Conservation (phyloP, 2,329 filamentous ascomycete species). For the Neopestalotiopsis clavispora region DNA sequence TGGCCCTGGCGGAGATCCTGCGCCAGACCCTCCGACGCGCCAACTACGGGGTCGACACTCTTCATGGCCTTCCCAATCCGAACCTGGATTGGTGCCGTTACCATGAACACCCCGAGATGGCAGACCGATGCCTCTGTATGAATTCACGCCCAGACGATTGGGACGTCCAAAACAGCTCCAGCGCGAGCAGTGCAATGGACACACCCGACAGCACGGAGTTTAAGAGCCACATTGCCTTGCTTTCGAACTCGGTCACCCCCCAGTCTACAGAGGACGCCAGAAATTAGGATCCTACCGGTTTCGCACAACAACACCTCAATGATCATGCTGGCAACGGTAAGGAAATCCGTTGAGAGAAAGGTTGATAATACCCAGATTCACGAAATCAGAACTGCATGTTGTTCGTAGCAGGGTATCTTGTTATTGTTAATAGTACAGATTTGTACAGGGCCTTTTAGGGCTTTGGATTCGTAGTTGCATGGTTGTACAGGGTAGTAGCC, state of each 20-base stretch:
- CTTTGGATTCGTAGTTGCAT: background rate
- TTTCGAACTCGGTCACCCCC: too few species aligned
- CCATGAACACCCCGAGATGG: background rate
- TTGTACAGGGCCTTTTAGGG: background rate
- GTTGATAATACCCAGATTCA: background rate
- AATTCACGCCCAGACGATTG: background rate
- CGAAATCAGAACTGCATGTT: background rate
- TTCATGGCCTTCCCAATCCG: background rate
- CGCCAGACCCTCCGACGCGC: background rate
- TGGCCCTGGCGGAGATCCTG: background rate
- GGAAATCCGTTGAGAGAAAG: background rate
- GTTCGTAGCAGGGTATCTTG: background rate
- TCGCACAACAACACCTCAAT: too few species aligned
- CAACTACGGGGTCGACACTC: background rate
- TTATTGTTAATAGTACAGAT: background rate
- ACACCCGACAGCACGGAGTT: background rate
- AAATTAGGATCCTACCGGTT: too few species aligned
- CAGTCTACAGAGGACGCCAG: too few species aligned
- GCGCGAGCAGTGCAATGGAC: background rate
- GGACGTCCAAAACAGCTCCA: background rate
- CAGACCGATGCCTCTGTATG: background rate
- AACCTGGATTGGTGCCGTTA: constrained; percentile 1
- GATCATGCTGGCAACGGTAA: background rate
- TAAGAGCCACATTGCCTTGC: background rate
- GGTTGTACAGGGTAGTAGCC: background rate